phyloP scores from a whole-genome alignment of 1,284 basidiomycete species.

The Tylopilus sp. region DNA sequence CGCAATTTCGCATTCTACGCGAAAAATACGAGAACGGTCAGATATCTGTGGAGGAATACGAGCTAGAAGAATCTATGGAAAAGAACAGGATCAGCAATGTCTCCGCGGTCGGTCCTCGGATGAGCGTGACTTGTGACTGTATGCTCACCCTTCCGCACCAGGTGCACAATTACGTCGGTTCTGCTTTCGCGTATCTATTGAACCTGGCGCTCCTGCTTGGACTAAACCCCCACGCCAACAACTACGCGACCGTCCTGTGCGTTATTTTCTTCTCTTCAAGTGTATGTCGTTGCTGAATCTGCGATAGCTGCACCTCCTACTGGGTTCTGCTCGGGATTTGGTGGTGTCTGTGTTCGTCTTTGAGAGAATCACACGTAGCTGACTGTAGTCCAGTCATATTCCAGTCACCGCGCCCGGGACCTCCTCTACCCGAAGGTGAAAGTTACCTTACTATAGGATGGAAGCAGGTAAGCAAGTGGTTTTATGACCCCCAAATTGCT shows the following conservation, averaged over 20 bases:
- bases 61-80: conserved; percentile 62
- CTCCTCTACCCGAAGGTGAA: conserved; percentile 67
- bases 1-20: conserved; percentile 57
- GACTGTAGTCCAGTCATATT: conserved; percentile 53
- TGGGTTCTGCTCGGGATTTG: conserved; percentile 74
- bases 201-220: conserved; percentile 76
- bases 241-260: conserved; percentile 62
- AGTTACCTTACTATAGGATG: conserved; percentile 73
- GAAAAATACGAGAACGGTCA: conserved; percentile 59
- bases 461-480: conserved; percentile 54
- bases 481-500: neutral
- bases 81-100: conserved; percentile 77
- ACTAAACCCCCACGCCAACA: conserved; percentile 67
- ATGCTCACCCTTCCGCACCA: conserved; percentile 27
- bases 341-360: conserved; percentile 60
- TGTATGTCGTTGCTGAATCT: conserved; percentile 2
- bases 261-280: conserved; percentile 22
- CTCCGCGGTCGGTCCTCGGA: conserved; percentile 55
- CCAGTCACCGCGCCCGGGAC: conserved; percentile 72
- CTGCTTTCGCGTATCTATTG: conserved; percentile 60
- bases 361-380: neutral
- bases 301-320: conserved; percentile 60
- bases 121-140: neutral
- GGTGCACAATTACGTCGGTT: conserved; percentile 77
- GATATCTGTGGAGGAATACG: conserved; percentile 62